A percentile compares a stretch with the other conserved stretches of the same genome.
These are phyloP conservation scores for Megacollybia marginata DNA, from an alignment of 768 basidiomycete species.

Conservation along the genomic window DNA sequence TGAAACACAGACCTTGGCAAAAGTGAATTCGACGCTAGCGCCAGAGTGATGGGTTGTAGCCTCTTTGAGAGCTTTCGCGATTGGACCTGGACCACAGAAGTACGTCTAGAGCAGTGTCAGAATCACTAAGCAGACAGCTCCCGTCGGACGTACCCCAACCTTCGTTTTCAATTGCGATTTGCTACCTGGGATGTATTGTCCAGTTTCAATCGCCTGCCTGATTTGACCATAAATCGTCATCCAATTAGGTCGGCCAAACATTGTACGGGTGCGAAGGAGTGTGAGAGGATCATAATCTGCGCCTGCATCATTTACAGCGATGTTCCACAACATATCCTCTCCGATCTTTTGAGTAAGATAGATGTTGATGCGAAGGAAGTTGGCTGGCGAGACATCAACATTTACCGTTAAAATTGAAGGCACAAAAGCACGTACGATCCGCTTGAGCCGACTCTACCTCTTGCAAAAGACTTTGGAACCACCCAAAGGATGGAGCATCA, in stretches of 20 bases:
- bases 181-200: slow-evolving; percentile 74
- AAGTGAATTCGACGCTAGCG: slow-evolving; percentile 61
- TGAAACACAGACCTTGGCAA: slow-evolving; percentile 56
- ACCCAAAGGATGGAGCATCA: slow-evolving; percentile 95
- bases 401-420: too few species aligned
- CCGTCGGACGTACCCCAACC: slow-evolving; percentile 54
- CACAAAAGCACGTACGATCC: slow-evolving; percentile 56
- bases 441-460: slow-evolving; percentile 85
- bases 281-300: slow-evolving; percentile 87
- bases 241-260: slow-evolving; percentile 92
- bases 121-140: not conserved
- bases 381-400: slow-evolving; percentile 39
- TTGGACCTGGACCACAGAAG: slow-evolving; percentile 76
- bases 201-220: slow-evolving; percentile 70
- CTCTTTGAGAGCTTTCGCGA: slow-evolving; percentile 73
- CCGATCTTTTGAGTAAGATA: slow-evolving; percentile 83
- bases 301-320: slow-evolving; percentile 80
- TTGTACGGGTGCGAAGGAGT: slow-evolving; percentile 78
- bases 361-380: slow-evolving; percentile 88
- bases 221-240: slow-evolving; percentile 71
- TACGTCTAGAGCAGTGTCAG: slow-evolving; percentile 48
- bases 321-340: slow-evolving; percentile 88
- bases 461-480: slow-evolving; percentile 88
- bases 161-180: slow-evolving; percentile 76
- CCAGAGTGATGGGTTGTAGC: slow-evolving; percentile 53